Conservation (phyloP, 2,329 filamentous ascomycete genomes). For the Aureobasidium sp. region DNA sequence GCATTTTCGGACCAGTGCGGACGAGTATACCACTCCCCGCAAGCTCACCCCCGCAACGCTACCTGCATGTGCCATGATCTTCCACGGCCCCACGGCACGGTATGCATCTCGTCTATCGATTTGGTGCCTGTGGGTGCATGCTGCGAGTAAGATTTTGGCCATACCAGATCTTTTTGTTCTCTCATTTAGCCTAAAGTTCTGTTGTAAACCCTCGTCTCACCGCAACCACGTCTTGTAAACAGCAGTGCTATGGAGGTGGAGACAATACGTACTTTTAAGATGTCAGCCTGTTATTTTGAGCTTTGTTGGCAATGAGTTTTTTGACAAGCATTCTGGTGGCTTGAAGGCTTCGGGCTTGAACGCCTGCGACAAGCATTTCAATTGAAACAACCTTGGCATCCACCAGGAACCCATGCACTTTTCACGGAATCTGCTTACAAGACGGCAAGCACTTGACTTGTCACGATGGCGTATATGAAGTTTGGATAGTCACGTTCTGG, state of each 20-base stretch:
- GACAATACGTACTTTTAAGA: neutral
- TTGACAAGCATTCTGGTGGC: neutral
- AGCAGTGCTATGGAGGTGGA: neutral
- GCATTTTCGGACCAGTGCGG: conserved; percentile 1
- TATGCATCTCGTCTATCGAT: neutral
- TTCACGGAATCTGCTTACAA: neutral
- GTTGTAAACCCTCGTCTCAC: neutral
- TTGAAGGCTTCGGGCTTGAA: neutral
- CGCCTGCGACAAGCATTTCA: neutral
- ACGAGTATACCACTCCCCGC: neutral
- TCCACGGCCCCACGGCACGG: conserved; percentile 9
- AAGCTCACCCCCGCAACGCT: neutral
- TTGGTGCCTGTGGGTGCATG: neutral
- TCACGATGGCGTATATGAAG: neutral
- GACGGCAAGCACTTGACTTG: neutral
- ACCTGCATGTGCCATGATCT: neutral
- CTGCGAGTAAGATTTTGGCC: neutral
- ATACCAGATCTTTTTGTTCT: neutral
- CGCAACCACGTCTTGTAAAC: neutral
- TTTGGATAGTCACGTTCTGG: neutral
- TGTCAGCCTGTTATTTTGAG: neutral
- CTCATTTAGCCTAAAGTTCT: neutral
- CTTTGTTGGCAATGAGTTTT: neutral
- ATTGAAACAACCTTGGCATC: neutral
- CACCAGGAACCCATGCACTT: neutral